Evolutionary conservation across 768 basidiomycete genomes (phyloP).

Genomic region (Termitomyces sp.): DNA sequence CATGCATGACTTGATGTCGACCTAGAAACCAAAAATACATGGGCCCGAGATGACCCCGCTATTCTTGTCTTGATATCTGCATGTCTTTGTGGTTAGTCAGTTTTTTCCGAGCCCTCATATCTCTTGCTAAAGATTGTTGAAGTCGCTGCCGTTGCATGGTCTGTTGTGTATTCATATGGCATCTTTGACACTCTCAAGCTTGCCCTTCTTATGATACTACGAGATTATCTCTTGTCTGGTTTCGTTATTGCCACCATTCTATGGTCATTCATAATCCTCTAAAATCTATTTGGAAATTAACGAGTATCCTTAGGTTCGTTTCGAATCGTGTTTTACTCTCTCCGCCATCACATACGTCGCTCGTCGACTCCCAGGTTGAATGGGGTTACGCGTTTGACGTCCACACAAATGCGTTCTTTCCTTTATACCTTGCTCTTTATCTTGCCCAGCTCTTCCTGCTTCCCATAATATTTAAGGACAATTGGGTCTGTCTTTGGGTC

Average conservation of each 20-base stretch:
- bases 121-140: not conserved
- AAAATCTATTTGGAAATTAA: slow-evolving; percentile 1
- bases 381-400: slow-evolving; percentile 97
- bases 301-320: slow-evolving; percentile 44
- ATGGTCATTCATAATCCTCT: slow-evolving; percentile 44
- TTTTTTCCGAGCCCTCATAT: not conserved
- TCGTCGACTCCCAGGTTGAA: slow-evolving; percentile 71
- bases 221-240: slow-evolving; percentile 84
- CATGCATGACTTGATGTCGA: not conserved
- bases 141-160: slow-evolving; percentile 87
- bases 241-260: slow-evolving; percentile 68
- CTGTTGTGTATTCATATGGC: slow-evolving; percentile 70
- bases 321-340: slow-evolving; percentile 69
- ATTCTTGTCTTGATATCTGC: slow-evolving; percentile 83
- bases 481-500: slow-evolving; percentile 92
- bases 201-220: slow-evolving; percentile 76
- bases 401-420: slow-evolving; percentile 96
- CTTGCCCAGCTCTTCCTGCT: slow-evolving; percentile 84
- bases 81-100: slow-evolving; percentile 62
- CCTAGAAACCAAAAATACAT: slow-evolving; percentile 94
- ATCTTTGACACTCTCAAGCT: slow-evolving; percentile 53
- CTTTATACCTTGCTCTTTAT: slow-evolving; percentile 86
- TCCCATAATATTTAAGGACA: slow-evolving; percentile 74
- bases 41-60: slow-evolving; percentile 97
- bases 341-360: slow-evolving; percentile 67